phyloP scores from a whole-genome alignment of 129 eudicot species.

The Arctium lappa region DNA sequence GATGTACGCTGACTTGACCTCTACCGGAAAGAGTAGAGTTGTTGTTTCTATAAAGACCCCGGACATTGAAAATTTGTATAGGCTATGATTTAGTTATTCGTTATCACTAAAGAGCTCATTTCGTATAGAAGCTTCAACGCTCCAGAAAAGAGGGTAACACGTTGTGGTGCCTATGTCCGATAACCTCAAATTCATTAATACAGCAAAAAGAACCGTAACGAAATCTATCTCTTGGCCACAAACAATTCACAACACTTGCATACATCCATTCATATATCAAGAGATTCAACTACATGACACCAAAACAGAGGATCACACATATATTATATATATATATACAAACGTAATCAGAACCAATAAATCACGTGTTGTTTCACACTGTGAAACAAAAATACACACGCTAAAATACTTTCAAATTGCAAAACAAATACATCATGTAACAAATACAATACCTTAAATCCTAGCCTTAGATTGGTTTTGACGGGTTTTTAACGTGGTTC shows the following conservation, averaged over 20 bases:
- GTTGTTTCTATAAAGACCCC: background rate
- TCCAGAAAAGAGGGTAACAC: background rate
- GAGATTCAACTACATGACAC: no score
- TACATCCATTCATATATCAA: no score
- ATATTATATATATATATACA: background rate
- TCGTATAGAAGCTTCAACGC: background rate
- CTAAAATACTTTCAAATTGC: no score
- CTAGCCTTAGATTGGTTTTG: no score
- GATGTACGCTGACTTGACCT: background rate
- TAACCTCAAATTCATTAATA: background rate
- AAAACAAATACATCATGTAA: no score
- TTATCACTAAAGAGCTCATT: slow-evolving; percentile 7
- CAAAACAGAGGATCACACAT: no score
- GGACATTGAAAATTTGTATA: background rate
- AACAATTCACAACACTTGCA: no score
- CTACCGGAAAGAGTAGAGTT: background rate
- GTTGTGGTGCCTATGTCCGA: background rate
- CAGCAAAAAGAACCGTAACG: background rate
- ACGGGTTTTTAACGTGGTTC: no score
- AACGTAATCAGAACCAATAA: background rate
- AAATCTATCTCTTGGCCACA: no score
- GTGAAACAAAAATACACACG: no score
- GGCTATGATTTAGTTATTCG: background rate
- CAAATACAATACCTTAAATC: no score
- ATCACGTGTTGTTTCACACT: no score